Conservation (phyloP, 1,139 yeast species). For the Hyphopichia fennica region DNA sequence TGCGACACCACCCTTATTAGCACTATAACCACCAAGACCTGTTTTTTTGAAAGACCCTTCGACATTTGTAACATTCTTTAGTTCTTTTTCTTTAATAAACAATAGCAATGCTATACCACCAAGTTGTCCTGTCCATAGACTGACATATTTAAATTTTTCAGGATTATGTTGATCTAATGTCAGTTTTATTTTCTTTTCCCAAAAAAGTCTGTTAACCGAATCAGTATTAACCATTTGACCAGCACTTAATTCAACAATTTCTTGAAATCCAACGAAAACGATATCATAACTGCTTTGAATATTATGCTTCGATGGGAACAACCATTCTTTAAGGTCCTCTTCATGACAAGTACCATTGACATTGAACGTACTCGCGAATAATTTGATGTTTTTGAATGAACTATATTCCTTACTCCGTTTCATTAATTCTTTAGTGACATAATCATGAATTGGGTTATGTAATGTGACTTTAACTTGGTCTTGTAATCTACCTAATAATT, state of each 20-base stretch:
- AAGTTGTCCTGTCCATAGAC: conserved; percentile 82
- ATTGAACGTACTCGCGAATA: conserved; percentile 70
- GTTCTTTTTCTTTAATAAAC: conserved; percentile 55
- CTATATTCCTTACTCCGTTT: conserved; percentile 50
- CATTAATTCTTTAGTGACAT: conserved; percentile 55
- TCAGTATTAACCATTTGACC: conserved; percentile 87
- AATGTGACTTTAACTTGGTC: conserved; percentile 49
- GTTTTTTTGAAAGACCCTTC: conserved; percentile 86
- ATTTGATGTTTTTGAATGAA: conserved; percentile 48
- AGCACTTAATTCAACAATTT: conserved; percentile 87
- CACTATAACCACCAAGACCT: conserved; percentile 92
- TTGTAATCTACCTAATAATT: conserved; percentile 48
- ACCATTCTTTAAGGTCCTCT: conserved; percentile 56
- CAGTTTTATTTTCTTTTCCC: conserved; percentile 72
- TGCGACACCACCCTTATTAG: conserved; percentile 93
- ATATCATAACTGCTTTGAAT: conserved; percentile 50
- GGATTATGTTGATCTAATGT: conserved; percentile 48
- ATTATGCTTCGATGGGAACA: conserved; percentile 44
- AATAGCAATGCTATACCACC: conserved; percentile 88
- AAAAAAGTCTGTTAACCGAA: conserved; percentile 63
- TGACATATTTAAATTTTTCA: conserved; percentile 52
- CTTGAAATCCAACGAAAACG: conserved; percentile 85
- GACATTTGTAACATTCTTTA: conserved; percentile 58
- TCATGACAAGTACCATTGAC: conserved; percentile 61
- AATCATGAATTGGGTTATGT: conserved; percentile 72